Conservation (phyloP, 305 asterid species). For the Petunia hybrid region DNA sequence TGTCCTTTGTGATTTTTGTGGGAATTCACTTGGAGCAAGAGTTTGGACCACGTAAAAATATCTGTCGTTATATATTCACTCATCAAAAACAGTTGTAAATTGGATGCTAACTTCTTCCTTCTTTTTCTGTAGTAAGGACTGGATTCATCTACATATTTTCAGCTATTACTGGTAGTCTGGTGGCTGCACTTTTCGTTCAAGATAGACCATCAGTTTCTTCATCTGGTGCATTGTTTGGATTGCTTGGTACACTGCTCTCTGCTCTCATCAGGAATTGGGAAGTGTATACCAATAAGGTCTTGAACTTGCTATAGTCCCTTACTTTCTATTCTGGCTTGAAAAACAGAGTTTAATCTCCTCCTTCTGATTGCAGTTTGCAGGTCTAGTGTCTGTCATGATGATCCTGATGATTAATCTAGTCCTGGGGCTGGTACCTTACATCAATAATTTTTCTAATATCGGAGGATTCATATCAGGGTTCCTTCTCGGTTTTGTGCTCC, state of each 20-base stretch:
- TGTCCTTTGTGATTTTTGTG: conserved; percentile 66
- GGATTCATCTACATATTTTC: conserved; percentile 74
- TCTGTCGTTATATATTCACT: background rate
- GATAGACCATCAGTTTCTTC: conserved; percentile 83
- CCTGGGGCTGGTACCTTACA: conserved; percentile 76
- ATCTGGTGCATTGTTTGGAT: conserved; percentile 80
- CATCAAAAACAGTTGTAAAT: background rate
- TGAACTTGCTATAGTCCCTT: background rate
- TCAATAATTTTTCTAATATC: conserved; percentile 75
- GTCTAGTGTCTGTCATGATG: conserved; percentile 48
- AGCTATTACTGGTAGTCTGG: conserved; percentile 63
- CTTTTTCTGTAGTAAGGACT: conserved; percentile 63
- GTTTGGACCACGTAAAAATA: conserved; percentile 73
- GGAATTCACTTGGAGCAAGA: conserved; percentile 92
- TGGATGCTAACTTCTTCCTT: conserved; percentile 16
- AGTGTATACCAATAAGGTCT: conserved; percentile 72
- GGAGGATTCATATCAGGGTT: conserved; percentile 86
- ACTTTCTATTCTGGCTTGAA: conserved; percentile 24
- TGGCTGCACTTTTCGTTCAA: conserved; percentile 74
- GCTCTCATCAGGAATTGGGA: conserved; percentile 77
- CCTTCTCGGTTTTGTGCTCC: conserved; percentile 66
- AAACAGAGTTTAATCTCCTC: conserved; percentile 29
- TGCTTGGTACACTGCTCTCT: conserved; percentile 80
- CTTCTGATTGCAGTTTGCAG: conserved; percentile 58
- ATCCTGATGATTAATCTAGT: conserved; percentile 56